Evolutionary conservation across 2,329 filamentous ascomycete genomes (phyloP), one percentile per base, ranked within the genome.

Genomic region (Phoma herbarum): DNA sequence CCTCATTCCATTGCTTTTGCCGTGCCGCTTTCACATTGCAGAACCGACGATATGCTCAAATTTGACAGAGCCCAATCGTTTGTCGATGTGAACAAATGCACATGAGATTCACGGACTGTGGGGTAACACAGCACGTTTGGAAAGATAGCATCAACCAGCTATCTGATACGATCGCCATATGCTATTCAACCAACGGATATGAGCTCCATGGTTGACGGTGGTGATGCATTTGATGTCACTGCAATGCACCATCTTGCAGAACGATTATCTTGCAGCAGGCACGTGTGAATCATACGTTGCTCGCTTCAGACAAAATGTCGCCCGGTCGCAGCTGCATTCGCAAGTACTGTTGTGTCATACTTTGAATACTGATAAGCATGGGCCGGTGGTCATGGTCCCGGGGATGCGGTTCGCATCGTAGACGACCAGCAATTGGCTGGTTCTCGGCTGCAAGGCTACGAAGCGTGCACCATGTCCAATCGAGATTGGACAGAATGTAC

Each of bases 301-400:
- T 49, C 28, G 20, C 25, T 37, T 3, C 25, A 14, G 1, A 16
- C 23, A 25, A 14, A 11, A 23, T 1, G n/a, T 28, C 12, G 9
- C 25, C 49, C 43, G 49, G 39, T 52, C 25, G 25, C 8, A 35
- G 44, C 16, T 43, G 42, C 33, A 37, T 43, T n/a, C 4, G 35
- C 3, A 20, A 31, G 42, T 57, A 47, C 33, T 46, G 35, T 62
- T 57, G 53, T 66, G 57, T 64, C 62, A 50, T 52, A 62, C 60
- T 62, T 43, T 18, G 20, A 26, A 51, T 35, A 47, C 65, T 68
- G 75, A 76, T 76, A 77, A 76, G 72, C 68, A 64, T 57, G 64
- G 58, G 69, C 60, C 73, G 62, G 31, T 16, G 49, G 60, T 61
- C 41, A 49, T 57, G 46, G 61, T 71, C 62, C 75, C 75, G 68